phyloP scores from a whole-genome alignment of 805 yeast species.

The Huiozyma naganishii region DNA sequence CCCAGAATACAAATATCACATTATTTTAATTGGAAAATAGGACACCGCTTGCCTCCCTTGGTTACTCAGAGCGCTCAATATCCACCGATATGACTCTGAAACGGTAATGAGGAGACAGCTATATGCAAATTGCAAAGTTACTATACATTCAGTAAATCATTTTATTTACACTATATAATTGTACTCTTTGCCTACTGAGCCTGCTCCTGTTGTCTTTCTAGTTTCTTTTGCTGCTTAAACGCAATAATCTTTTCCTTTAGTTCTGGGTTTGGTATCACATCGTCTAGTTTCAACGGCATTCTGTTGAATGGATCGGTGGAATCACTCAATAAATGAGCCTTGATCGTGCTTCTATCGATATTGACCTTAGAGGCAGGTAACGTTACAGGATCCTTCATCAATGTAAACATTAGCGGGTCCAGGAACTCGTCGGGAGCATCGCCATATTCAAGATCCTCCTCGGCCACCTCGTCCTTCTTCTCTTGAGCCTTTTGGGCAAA shows the following conservation, averaged over 20 bases:
- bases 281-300: slow-evolving; percentile 79
- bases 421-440: slow-evolving; percentile 94
- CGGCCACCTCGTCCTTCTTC: slow-evolving; percentile 53
- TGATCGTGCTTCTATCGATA: slow-evolving; percentile 84
- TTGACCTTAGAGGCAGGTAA: slow-evolving; percentile 77
- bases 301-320: slow-evolving; percentile 97
- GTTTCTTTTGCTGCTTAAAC: slow-evolving; percentile 40
- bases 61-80: no score
- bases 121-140: no score
- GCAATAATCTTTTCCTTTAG: slow-evolving; percentile 49
- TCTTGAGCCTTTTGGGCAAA: slow-evolving; percentile 61
- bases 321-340: slow-evolving; percentile 87
- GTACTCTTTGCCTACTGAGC: no score
- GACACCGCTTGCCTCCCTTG: neutral
- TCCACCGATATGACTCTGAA: no score
- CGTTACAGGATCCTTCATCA: slow-evolving; percentile 95
- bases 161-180: no score
- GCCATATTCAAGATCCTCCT: slow-evolving; percentile 78
- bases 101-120: no score
- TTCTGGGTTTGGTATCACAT: slow-evolving; percentile 69
- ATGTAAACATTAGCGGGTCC: slow-evolving; percentile 92
- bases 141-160: no score
- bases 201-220: slow-evolving; percentile 2
- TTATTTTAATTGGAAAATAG: neutral
- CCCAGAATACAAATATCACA: neutral